Percentiles rank a stretch among this genome's conserved stretches.
phyloP scores from a whole-genome alignment of 768 basidiomycete genomes.

The Amanita thiersii region DNA sequence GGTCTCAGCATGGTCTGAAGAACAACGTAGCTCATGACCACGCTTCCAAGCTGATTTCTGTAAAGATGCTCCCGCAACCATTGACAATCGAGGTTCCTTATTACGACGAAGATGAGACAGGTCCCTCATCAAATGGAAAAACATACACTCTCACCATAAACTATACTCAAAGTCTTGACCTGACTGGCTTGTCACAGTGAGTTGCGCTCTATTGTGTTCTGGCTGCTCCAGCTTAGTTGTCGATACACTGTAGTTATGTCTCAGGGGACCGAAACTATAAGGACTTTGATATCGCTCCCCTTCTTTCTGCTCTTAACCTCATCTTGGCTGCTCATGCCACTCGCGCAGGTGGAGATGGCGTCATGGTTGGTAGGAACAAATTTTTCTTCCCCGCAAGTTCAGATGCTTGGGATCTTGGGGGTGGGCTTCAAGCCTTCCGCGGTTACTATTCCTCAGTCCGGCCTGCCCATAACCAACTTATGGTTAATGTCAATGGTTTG shows the following conservation, averaged over 20 bases:
- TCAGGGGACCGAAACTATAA: conserved; percentile 45
- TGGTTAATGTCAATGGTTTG: conserved; percentile 60
- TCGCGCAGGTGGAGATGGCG: conserved; percentile 43
- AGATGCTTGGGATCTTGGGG: conserved; percentile 45
- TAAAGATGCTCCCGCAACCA: conserved; percentile 36
- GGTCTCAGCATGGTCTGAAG: conserved; percentile 40
- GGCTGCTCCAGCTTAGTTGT: conserved; percentile 13
- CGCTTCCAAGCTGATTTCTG: conserved; percentile 42
- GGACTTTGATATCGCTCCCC: conserved; percentile 47
- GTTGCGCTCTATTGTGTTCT: conserved; percentile 22
- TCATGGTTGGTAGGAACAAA: conserved; percentile 58
- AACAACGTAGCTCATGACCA: conserved; percentile 50
- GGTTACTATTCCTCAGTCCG: conserved; percentile 58
- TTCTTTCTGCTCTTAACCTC: conserved; percentile 58
- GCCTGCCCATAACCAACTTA: conserved; percentile 44
- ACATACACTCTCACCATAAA: conserved; percentile 39
- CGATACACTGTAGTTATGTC: conserved; percentile 41
- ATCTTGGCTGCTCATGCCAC: conserved; percentile 50
- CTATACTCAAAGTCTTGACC: conserved; percentile 44
- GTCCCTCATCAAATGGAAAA: conserved; percentile 32
- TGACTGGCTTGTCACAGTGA: conserved; percentile 33
- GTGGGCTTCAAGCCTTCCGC: conserved; percentile 46
- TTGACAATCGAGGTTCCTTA: conserved; percentile 33
- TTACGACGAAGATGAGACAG: conserved; percentile 43
- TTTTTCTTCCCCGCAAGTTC: conserved; percentile 52